A percentile compares a stretch with the other conserved stretches of the same genome.
These are phyloP conservation scores for Boletus barrowsii DNA, from an alignment of 768 basidiomycete genomes.

Conservation along the genomic window DNA sequence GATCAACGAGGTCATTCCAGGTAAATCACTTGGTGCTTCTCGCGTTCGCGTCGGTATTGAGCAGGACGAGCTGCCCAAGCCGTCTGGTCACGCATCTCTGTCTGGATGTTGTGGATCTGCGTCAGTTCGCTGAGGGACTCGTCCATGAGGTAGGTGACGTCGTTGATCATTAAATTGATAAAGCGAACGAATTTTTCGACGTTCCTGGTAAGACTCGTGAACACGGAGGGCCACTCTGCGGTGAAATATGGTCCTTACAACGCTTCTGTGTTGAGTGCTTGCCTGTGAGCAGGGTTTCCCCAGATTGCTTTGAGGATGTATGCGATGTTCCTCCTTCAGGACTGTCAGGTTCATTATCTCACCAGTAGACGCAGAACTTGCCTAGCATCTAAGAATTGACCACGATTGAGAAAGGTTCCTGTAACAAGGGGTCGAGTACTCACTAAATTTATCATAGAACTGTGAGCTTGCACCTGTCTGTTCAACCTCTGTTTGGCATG, in stretches of 20 bases:
- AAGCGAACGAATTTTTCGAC: constrained; percentile 94
- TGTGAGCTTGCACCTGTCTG: constrained; percentile 96
- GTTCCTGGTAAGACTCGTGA: constrained; percentile 46
- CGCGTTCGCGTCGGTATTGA: constrained; percentile 82
- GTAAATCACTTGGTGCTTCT: constrained; percentile 48
- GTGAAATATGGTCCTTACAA: constrained; percentile 43
- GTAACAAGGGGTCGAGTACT: constrained; percentile 29
- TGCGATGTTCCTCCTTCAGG: constrained; percentile 76
- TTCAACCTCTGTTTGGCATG: constrained; percentile 73
- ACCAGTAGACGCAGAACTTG: constrained; percentile 17
- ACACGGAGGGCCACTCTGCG: neutral
- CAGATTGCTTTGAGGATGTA: constrained; percentile 87
- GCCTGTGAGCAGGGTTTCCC: constrained; percentile 85
- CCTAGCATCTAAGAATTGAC: constrained; percentile 48
- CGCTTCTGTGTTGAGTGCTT: constrained; percentile 79
- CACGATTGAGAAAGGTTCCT: constrained; percentile 6
- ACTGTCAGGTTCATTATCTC: constrained; percentile 11
- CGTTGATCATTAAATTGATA: constrained; percentile 97
- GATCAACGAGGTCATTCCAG: constrained; percentile 74
- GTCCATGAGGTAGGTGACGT: constrained; percentile 97
- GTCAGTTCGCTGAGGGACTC: constrained; percentile 87
- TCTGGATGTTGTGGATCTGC: constrained; percentile 84
- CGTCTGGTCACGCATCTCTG: constrained; percentile 73
- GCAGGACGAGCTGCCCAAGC: constrained; percentile 65
- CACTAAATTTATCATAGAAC: constrained; percentile 98